Conservation (phyloP, 2,329 filamentous ascomycete genomes). For the Blumeria graminis region DNA sequence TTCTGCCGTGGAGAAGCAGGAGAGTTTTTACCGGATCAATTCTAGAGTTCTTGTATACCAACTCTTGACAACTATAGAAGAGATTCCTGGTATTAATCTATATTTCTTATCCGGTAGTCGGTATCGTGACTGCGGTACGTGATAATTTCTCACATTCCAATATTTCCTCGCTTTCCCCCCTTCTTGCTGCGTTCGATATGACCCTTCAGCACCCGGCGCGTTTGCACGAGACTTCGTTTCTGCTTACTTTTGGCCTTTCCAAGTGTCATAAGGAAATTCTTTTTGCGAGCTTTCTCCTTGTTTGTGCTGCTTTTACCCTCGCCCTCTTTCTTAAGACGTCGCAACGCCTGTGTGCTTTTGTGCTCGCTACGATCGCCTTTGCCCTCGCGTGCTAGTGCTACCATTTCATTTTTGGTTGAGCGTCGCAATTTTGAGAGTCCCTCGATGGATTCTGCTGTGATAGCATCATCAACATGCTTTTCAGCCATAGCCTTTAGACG, state of each 20-base stretch:
- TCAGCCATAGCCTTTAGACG: conserved; percentile 19
- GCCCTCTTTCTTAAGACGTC: conserved; percentile 65
- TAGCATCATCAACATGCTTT: conserved; percentile 61
- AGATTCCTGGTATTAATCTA: no score
- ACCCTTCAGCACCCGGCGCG: conserved; percentile 52
- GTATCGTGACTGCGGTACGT: no score
- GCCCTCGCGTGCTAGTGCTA: conserved; percentile 61
- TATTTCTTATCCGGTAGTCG: no score
- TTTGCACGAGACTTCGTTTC: conserved; percentile 78
- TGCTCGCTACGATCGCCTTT: conserved; percentile 58
- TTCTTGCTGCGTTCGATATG: conserved; percentile 67
- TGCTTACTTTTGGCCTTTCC: conserved; percentile 91
- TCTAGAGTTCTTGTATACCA: no score
- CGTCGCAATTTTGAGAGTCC: conserved; percentile 62
- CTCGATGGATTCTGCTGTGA: conserved; percentile 83
- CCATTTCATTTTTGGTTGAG: conserved; percentile 68
- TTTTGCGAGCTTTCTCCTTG: conserved; percentile 85
- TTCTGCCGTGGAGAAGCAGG: no score
- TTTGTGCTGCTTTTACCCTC: conserved; percentile 94
- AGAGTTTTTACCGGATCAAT: no score
- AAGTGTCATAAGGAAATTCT: conserved; percentile 97
- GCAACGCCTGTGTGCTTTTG: conserved; percentile 62
- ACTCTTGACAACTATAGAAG: no score
- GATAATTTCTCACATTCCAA: conserved; percentile 10
- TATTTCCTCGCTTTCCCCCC: conserved; percentile 59